These are phyloP conservation scores for Naegleria fowleri DNA, from an alignment of 208 protist genomes.

Conservation along the genomic window DNA sequence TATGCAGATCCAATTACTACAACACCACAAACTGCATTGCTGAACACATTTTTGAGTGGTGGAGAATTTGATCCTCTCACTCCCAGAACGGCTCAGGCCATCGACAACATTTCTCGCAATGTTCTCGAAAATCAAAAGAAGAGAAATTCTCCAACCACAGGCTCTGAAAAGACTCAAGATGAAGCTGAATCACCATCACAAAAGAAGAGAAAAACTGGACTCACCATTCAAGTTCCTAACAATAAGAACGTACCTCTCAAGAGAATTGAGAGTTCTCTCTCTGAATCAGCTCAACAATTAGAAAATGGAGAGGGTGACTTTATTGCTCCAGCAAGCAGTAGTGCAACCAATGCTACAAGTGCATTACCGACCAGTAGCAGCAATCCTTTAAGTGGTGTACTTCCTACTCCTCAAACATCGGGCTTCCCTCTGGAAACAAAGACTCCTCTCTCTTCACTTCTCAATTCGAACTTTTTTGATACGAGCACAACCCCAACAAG, in stretches of 20 bases:
- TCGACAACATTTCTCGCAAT: not conserved
- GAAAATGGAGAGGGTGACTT: not conserved
- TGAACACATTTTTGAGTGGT: not conserved
- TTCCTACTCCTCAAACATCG: not conserved
- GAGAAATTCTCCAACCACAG: not conserved
- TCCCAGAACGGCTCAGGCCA: not conserved
- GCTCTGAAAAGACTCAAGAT: not conserved
- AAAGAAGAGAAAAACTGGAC: conserved; percentile 1
- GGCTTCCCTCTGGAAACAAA: not conserved
- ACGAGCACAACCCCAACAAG: not conserved
- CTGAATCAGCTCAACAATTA: not conserved
- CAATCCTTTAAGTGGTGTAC: too few relatives aligned
- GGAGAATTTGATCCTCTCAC: not conserved
- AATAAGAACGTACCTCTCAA: not conserved
- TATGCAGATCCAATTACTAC: not conserved
- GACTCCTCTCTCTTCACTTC: not conserved
- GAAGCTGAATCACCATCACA: not conserved
- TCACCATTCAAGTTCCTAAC: not conserved
- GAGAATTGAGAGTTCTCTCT: not conserved
- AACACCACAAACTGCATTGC: not conserved
- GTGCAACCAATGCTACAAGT: not conserved
- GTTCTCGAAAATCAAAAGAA: not conserved
- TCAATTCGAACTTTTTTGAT: not conserved
- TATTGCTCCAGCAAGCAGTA: not conserved
- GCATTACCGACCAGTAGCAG: too few relatives aligned